Conservation (phyloP, 768 basidiomycete genomes). For the Hypsizygus marmoreus region DNA sequence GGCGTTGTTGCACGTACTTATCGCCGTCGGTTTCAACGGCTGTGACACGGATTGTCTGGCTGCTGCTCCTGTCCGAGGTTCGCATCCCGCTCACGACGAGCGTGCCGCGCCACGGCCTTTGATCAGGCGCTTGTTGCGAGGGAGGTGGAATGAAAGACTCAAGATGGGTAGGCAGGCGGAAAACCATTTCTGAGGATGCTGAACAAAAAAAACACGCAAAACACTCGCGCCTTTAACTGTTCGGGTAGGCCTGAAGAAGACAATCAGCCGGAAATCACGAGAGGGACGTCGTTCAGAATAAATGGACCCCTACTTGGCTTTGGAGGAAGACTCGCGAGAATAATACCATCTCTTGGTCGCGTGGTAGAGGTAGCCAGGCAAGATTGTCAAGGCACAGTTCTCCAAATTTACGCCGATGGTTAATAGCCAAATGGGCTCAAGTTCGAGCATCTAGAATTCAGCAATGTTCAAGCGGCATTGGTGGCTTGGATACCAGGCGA, state of each 20-base stretch:
- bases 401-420: slow-evolving; percentile 20
- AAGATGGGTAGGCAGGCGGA: slow-evolving; percentile 63
- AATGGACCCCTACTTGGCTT: slow-evolving; percentile 14
- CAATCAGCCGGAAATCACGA: slow-evolving; percentile 19
- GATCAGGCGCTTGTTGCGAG: slow-evolving; percentile 41
- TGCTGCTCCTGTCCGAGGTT: slow-evolving; percentile 46
- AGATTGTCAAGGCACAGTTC: slow-evolving; percentile 35
- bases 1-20: slow-evolving; percentile 48
- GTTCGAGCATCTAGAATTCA: slow-evolving; percentile 16
- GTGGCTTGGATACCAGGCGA: slow-evolving; percentile 33
- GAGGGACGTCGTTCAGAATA: slow-evolving; percentile 16
- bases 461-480: slow-evolving; percentile 16
- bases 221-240: slow-evolving; percentile 42
- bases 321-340: slow-evolving; percentile 15
- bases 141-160: slow-evolving; percentile 61
- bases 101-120: slow-evolving; percentile 59
- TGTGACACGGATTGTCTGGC: slow-evolving; percentile 57
- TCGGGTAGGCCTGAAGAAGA: slow-evolving; percentile 23
- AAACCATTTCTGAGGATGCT: slow-evolving; percentile 50
- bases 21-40: slow-evolving; percentile 75
- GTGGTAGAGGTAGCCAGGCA: slow-evolving; percentile 31
- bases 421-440: slow-evolving; percentile 23
- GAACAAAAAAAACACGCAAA: slow-evolving; percentile 25
- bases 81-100: slow-evolving; percentile 54
- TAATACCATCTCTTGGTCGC: slow-evolving; percentile 34